A percentile compares a stretch with the other conserved stretches of the same genome.
These are phyloP conservation scores for Corrigiola litoralis DNA, from an alignment of 179 eudicot genomes.

Conservation along the genomic window DNA sequence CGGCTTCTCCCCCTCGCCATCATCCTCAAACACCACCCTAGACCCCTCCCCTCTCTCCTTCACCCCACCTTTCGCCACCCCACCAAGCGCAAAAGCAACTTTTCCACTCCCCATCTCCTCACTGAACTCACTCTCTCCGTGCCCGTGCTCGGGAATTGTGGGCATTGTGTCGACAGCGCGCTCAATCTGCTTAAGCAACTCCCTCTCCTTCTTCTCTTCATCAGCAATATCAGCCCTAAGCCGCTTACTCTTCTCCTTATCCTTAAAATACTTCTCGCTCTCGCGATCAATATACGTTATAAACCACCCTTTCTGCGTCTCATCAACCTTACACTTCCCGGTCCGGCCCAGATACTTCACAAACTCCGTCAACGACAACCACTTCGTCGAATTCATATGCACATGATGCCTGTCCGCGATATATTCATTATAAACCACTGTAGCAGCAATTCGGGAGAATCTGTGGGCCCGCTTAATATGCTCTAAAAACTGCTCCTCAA, in stretches of 20 bases:
- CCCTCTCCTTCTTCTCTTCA: constrained; percentile 87
- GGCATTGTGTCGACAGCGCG: constrained; percentile 62
- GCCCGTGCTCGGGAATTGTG: constrained; percentile 16
- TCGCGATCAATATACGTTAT: constrained; percentile 80
- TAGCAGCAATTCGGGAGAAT: constrained; percentile 78
- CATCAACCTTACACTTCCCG: constrained; percentile 86
- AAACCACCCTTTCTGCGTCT: constrained; percentile 89
- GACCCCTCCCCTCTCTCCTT: constrained; percentile 39
- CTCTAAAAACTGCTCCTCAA: constrained; percentile 58
- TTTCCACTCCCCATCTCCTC: constrained; percentile 36
- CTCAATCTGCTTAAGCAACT: constrained; percentile 70
- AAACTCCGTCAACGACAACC: constrained; percentile 82
- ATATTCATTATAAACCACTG: constrained; percentile 82
- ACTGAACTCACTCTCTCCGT: neutral
- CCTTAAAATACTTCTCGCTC: constrained; percentile 80
- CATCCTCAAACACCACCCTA: constrained; percentile 59
- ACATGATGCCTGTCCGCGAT: constrained; percentile 70
- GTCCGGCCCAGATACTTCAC: constrained; percentile 66
- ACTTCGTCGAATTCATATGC: constrained; percentile 85
- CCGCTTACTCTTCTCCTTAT: constrained; percentile 69
- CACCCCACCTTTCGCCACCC: constrained; percentile 33
- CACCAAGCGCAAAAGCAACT: constrained; percentile 53
- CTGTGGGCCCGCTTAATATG: constrained; percentile 82
- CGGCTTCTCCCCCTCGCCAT: constrained; percentile 29
- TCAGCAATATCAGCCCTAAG: constrained; percentile 67